Conservation (phyloP, 371 early-diverging fungal genomes). For the Haplosporangium sp. region DNA sequence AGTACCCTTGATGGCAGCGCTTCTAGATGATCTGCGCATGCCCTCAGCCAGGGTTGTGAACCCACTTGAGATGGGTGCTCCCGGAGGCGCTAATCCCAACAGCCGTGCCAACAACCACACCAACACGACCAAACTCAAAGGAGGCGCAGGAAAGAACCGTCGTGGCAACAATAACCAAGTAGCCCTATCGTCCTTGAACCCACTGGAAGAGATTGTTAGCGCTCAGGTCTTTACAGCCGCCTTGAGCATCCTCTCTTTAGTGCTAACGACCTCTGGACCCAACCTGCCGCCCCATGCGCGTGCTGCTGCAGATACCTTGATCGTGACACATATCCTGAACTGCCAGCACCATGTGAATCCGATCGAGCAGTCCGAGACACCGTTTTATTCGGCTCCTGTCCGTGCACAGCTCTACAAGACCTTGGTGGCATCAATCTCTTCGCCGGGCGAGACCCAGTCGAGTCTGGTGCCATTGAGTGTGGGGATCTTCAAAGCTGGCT, state of each 20-base stretch:
- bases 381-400: conserved; percentile 36
- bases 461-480: conserved; percentile 46
- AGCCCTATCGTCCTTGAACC: conserved; percentile 6
- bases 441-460: conserved; percentile 50
- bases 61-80: conserved; percentile 40
- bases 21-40: conserved; percentile 49
- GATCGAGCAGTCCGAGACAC: conserved; percentile 41
- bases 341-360: conserved; percentile 50
- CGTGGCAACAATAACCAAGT: conserved; percentile 24
- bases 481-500: conserved; percentile 49
- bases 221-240: conserved; percentile 43
- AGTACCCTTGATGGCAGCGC: conserved; percentile 37
- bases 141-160: conserved; percentile 51
- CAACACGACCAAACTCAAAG: conserved; percentile 39
- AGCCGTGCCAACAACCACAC: conserved; percentile 46
- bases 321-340: conserved; percentile 50
- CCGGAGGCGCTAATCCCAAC: conserved; percentile 29
- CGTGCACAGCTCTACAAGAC: conserved; percentile 43
- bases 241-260: conserved; percentile 31
- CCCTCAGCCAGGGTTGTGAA: conserved; percentile 40
- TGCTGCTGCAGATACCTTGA: conserved; percentile 45
- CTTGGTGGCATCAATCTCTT: conserved; percentile 37
- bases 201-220: conserved; percentile 41
- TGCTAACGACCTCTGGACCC: conserved; percentile 45
- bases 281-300: conserved; percentile 41